Percentiles rank a stretch among this genome's conserved stretches.
Conservation (phyloP, 225 moss, liverwort and hornwort genomes). For the Bryum argenteum region DNA sequence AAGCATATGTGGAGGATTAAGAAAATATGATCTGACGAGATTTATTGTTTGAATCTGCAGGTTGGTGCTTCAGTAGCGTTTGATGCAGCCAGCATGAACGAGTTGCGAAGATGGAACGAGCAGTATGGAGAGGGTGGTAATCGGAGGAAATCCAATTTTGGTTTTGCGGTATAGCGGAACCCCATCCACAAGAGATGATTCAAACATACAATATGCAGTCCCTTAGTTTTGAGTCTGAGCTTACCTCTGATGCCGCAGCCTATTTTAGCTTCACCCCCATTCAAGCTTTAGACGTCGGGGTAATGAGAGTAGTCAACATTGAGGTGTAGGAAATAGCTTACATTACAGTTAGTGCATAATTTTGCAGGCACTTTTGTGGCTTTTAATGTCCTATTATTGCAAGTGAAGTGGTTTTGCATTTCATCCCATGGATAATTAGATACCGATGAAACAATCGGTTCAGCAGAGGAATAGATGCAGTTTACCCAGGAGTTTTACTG, state of each 20-base stretch:
- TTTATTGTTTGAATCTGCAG: conserved; percentile 25
- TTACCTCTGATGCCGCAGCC: conserved; percentile 12
- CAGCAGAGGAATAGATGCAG: background rate
- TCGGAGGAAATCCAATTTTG: conserved; percentile 63
- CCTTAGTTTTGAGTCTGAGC: background rate
- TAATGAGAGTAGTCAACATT: conserved; percentile 26
- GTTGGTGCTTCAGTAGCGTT: conserved; percentile 69
- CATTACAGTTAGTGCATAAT: conserved; percentile 12
- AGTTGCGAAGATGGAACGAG: conserved; percentile 64
- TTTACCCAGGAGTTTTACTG: too few species aligned
- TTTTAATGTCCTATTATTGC: background rate
- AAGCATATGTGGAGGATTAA: background rate
- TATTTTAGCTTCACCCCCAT: conserved; percentile 12
- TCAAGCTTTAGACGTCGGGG: background rate
- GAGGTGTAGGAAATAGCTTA: conserved; percentile 17
- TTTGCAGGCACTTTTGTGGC: conserved; percentile 17
- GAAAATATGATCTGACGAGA: background rate
- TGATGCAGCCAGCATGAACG: conserved; percentile 68
- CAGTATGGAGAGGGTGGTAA: conserved; percentile 67
- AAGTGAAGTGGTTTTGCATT: conserved; percentile 8
- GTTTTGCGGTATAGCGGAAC: conserved; percentile 44
- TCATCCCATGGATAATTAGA: background rate
- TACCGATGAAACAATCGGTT: background rate
- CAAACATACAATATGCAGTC: background rate
- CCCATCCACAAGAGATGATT: background rate